Percentiles rank a stretch among this genome's conserved stretches.
These are phyloP conservation scores for Brassica incana DNA, from an alignment of 345 rosid genomes.

Conservation along the genomic window DNA sequence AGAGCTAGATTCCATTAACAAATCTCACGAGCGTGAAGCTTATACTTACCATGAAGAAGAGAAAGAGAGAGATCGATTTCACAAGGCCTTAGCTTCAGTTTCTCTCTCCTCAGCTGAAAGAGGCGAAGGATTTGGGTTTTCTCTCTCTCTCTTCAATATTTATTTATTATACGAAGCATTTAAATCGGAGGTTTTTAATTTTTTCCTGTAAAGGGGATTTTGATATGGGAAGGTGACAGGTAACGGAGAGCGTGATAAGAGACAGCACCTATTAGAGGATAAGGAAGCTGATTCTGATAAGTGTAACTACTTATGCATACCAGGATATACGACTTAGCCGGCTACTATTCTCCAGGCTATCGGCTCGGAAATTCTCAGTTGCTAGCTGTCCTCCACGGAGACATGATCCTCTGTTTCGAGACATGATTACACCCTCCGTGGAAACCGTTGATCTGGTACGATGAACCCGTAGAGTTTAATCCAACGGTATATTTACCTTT, in stretches of 20 bases:
- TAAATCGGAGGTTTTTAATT: conserved; percentile 7
- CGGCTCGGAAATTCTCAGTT: conserved; percentile 79
- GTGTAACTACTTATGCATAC: rapidly evolving
- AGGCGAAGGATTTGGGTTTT: conserved; percentile 24
- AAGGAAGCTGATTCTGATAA: neutral
- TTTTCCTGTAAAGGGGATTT: conserved; percentile 27
- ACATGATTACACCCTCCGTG: neutral
- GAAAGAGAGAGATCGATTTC: conserved; percentile 37
- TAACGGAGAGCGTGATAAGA: conserved; percentile 48
- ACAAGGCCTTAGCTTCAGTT: conserved; percentile 24
- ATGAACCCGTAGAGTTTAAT: neutral
- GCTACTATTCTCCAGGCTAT: conserved; percentile 60
- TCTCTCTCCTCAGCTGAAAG: conserved; percentile 30
- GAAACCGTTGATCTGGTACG: conserved; percentile 27
- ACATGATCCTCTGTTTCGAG: neutral
- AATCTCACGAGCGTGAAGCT: conserved; percentile 15
- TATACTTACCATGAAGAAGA: conserved; percentile 32
- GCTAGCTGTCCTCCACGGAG: conserved; percentile 50
- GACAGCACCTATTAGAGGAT: rapidly evolving
- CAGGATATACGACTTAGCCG: conserved; percentile 60
- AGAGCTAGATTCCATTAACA: neutral
- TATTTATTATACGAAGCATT: neutral
- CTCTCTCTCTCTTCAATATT: conserved; percentile 4
- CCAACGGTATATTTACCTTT: conserved; percentile 30
- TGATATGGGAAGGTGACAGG: conserved; percentile 54